These are phyloP conservation scores for Blastobotrys chiropterorum DNA, from an alignment of 805 yeast genomes.

Conservation along the genomic window DNA sequence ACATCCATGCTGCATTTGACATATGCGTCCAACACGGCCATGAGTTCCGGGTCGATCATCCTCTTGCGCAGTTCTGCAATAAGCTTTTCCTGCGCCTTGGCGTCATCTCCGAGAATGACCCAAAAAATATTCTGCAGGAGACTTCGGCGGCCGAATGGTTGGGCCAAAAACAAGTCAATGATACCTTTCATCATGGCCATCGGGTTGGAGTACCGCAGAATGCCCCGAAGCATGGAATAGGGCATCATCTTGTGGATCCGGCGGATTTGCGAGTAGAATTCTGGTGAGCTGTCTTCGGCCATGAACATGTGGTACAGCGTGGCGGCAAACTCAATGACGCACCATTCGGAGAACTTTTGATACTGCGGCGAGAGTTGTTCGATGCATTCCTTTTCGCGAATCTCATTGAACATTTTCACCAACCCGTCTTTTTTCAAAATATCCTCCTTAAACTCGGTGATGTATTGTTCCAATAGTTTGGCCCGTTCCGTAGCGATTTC, in stretches of 20 bases:
- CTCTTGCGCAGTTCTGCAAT: conserved; percentile 41
- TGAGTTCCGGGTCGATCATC: conserved; percentile 26
- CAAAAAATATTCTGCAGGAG: conserved; percentile 70
- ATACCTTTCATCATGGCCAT: conserved; percentile 72
- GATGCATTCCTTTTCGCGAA: conserved; percentile 49
- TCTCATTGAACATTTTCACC: conserved; percentile 54
- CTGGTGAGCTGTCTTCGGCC: conserved; percentile 76
- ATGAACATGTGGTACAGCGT: conserved; percentile 74
- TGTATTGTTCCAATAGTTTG: conserved; percentile 45
- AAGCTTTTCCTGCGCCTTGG: conserved; percentile 53
- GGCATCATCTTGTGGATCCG: conserved; percentile 76
- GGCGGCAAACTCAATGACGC: conserved; percentile 76
- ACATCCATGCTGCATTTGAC: conserved; percentile 17
- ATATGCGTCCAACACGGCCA: conserved; percentile 19
- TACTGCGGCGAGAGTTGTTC: conserved; percentile 60
- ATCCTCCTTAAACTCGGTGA: conserved; percentile 53
- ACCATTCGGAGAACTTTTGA: conserved; percentile 70
- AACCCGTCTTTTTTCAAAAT: conserved; percentile 52
- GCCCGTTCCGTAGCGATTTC: conserved; percentile 58
- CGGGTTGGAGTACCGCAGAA: conserved; percentile 81
- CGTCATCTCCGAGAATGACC: conserved; percentile 67
- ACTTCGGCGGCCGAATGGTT: conserved; percentile 61
- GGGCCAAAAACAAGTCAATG: conserved; percentile 78
- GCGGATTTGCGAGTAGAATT: conserved; percentile 61
- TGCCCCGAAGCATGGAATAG: conserved; percentile 66